These are phyloP conservation scores for Hansfordia pulvinata DNA, from an alignment of 2,329 filamentous ascomycete species.

Conservation along the genomic window DNA sequence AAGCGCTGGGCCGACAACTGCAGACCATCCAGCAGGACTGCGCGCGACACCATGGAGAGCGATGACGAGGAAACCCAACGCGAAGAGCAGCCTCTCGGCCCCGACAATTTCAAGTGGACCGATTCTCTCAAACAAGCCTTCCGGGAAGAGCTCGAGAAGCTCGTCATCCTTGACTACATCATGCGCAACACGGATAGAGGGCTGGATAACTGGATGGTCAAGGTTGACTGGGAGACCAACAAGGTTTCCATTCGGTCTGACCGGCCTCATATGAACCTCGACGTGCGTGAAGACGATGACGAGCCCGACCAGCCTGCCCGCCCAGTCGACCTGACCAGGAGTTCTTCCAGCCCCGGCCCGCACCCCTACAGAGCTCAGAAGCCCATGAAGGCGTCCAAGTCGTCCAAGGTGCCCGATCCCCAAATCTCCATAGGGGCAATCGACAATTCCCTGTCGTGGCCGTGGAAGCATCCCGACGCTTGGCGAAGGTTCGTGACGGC, in stretches of 20 bases:
- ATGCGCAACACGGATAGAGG: constrained; percentile 98
- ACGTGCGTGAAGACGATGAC: constrained; percentile 29
- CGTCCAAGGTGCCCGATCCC: constrained; percentile 32
- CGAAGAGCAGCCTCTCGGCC: constrained; percentile 23
- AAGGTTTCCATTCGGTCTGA: constrained; percentile 79
- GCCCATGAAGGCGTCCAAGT: constrained; percentile 65
- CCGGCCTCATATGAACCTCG: constrained; percentile 54
- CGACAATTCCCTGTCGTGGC: constrained; percentile 96
- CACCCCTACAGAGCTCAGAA: constrained; percentile 67
- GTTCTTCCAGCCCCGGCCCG: constrained; percentile 26
- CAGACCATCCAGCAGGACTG: constrained; percentile 39
- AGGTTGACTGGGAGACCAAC: constrained; percentile 74
- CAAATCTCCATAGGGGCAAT: constrained; percentile 79
- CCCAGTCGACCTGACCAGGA: constrained; percentile 40
- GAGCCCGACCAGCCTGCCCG: constrained; percentile 42
- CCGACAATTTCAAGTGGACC: constrained; percentile 68
- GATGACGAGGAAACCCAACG: constrained; percentile 28
- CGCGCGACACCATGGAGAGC: constrained; percentile 30
- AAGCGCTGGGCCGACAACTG: constrained; percentile 74
- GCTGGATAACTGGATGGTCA: constrained; percentile 99
- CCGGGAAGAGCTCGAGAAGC: constrained; percentile 86
- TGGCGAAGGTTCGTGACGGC: constrained; percentile 44
- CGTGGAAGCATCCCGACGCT: constrained; percentile 97
- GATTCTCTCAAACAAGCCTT: constrained; percentile 81
- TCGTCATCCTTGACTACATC: constrained; percentile 96